These are phyloP conservation scores for Cutaneotrichosporon arboriforme DNA, from an alignment of 1,284 basidiomycete species.

Conservation along the genomic window DNA sequence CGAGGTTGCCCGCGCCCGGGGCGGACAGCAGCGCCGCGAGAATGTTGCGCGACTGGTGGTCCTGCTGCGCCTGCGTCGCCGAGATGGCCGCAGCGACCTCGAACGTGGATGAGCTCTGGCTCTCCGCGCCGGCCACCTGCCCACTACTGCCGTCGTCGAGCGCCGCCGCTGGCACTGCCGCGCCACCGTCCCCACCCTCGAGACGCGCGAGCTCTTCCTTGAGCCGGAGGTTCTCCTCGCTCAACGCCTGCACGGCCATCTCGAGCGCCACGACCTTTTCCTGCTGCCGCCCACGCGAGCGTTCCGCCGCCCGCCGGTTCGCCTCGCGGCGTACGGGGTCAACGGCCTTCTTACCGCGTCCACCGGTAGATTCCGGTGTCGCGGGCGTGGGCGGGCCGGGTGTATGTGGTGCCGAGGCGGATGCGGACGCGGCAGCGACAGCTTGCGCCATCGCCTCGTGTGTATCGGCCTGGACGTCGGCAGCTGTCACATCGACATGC, in stretches of 20 bases:
- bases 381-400: neutral
- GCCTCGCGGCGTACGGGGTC: constrained; percentile 42
- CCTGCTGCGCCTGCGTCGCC: constrained; percentile 14
- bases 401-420: neutral
- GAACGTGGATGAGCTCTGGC: neutral
- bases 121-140: neutral
- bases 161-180: neutral
- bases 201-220: constrained; percentile 34
- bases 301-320: constrained; percentile 46
- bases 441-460: neutral
- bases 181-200: constrained; percentile 12
- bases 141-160: neutral
- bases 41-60: constrained; percentile 36
- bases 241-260: constrained; percentile 28
- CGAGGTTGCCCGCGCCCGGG: constrained; percentile 10
- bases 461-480: neutral
- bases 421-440: neutral
- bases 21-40: constrained; percentile 35
- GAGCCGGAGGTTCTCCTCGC: constrained; percentile 39
- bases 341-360: constrained; percentile 7
- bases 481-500: neutral
- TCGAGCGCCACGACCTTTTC: constrained; percentile 38
- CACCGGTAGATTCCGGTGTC: neutral
- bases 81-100: constrained; percentile 1
- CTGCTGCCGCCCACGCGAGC: constrained; percentile 34